Evolutionary conservation across 2,329 filamentous ascomycete species (phyloP), one percentile per base, ranked within the genome.

Genomic region (Cercospora zeae-maydis): DNA sequence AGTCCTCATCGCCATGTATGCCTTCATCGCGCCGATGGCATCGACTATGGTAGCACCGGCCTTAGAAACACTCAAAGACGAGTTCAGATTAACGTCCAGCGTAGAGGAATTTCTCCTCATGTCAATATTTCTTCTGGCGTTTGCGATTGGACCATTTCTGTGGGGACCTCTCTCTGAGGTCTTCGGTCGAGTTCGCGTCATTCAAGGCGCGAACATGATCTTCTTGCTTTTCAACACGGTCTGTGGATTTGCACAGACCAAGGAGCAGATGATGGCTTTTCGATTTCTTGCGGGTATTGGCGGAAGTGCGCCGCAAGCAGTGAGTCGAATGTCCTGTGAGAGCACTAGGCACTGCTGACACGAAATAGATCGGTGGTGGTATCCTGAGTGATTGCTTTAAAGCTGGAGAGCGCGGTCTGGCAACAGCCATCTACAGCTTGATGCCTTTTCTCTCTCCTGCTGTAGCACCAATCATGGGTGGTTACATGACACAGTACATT

Each of bases 401-500:
- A 27, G 62, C 72, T 9, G 70, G 72, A 16, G 69, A 75, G 57
- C 62, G 72, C 58, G 73, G 72, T 19, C 66, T 67, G 19, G 72
- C 72, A 1, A 69, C 72, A n/a, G 65, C 66, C 4, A 69, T 74
- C 30, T 75, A 74, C 66, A 66, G 58, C 16, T 58, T 75, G 4
- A 70, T 70, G 42, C 72, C 73, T 2, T 66, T 74, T 11, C 63
- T 74, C 0, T 71, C 70, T 0, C 72, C 72, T 11, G 70, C 71
- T 8, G 55, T 73, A 2, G 87, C 86, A 0, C 87, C 87, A 0
- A 83, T 89, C 1, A 81, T 82, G 0, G 86, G 86, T 4, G 86
- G 84, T 0, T 89, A 86, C 70, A 84, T 90, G 34, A 80, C 85
- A 0, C 77, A 87, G 67, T 77, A 82, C 63, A 84, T 82, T 7